These are phyloP conservation scores for Astragalus membranaceus DNA, from an alignment of 306 rosid genomes.

Conservation along the genomic window DNA sequence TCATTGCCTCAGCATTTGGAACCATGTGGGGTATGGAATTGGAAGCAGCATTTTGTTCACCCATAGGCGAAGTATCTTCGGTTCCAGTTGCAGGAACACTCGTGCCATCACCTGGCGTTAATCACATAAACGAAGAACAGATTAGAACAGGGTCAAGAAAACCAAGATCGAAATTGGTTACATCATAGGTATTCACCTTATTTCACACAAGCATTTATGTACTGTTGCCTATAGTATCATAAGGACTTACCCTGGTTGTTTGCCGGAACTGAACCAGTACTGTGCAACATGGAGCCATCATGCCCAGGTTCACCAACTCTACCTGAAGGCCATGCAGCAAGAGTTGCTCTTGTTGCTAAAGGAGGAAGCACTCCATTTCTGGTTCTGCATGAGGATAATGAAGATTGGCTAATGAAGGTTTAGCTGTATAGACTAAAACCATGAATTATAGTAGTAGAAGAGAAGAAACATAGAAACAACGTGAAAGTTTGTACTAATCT, in stretches of 20 bases:
- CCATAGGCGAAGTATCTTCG: slow-evolving; percentile 25
- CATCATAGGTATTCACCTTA: not conserved
- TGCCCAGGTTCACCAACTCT: slow-evolving; percentile 29
- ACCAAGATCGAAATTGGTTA: not conserved
- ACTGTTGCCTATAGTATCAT: not conserved
- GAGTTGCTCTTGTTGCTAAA: slow-evolving; percentile 68
- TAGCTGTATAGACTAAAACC: not conserved
- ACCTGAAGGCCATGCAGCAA: slow-evolving; percentile 76
- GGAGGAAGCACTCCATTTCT: slow-evolving; percentile 66
- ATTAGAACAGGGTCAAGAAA: slow-evolving; percentile 13
- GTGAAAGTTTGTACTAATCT: not conserved
- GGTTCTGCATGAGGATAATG: slow-evolving; percentile 46
- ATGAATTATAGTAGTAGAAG: not conserved
- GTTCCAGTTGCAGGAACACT: slow-evolving; percentile 21
- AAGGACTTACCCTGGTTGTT: slow-evolving; percentile 43
- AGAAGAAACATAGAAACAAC: slow-evolving; percentile 10
- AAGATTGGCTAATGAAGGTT: slow-evolving; percentile 3
- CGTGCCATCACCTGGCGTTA: slow-evolving; percentile 38
- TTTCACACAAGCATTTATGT: not conserved
- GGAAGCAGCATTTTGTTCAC: slow-evolving; percentile 36
- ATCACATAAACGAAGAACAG: slow-evolving; percentile 7
- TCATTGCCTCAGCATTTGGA: slow-evolving; percentile 27
- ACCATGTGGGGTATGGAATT: slow-evolving; percentile 24
- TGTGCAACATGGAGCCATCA: slow-evolving; percentile 22
- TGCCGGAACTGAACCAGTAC: slow-evolving; percentile 21